These are phyloP conservation scores for Bacidia rubella DNA, from an alignment of 495 filamentous ascomycete genomes.

Conservation along the genomic window DNA sequence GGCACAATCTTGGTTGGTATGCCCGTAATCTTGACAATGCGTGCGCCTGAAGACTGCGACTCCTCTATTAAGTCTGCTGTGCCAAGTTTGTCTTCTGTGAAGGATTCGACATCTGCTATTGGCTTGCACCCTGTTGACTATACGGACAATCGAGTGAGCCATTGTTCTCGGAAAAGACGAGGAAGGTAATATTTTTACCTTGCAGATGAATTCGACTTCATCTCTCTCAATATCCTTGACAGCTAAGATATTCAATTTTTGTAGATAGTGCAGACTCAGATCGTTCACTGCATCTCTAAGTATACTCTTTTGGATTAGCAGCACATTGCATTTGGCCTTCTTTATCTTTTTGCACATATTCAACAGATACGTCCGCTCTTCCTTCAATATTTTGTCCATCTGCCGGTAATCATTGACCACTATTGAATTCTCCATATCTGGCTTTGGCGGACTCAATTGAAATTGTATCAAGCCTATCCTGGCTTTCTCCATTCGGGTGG, in stretches of 20 bases:
- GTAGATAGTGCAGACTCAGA: conserved; percentile 89
- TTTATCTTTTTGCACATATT: conserved; percentile 99
- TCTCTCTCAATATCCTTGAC: conserved; percentile 97
- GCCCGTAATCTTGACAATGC: conserved; percentile 88
- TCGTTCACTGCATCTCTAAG: conserved; percentile 96
- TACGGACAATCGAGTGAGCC: conserved; percentile 9
- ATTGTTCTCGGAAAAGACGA: not conserved
- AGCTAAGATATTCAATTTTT: conserved; percentile 86
- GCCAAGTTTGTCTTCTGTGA: conserved; percentile 97
- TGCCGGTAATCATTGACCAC: conserved; percentile 98
- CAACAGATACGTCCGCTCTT: conserved; percentile 92
- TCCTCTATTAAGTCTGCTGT: conserved; percentile 93
- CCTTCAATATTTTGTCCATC: conserved; percentile 99
- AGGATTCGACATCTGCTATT: conserved; percentile 95
- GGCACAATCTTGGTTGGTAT: conserved; percentile 40
- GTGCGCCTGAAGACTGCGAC: conserved; percentile 68
- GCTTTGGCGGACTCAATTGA: conserved; percentile 94
- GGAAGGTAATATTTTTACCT: conserved; percentile 28
- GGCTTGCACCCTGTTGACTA: conserved; percentile 88
- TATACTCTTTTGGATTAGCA: conserved; percentile 97
- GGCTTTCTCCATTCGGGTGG: conserved; percentile 90
- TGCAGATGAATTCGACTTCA: conserved; percentile 98
- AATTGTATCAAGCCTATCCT: conserved; percentile 96
- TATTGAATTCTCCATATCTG: conserved; percentile 99
- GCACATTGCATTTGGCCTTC: conserved; percentile 97